Conservation (phyloP, 768 basidiomycete genomes). For the Lactarius akahatsu region DNA sequence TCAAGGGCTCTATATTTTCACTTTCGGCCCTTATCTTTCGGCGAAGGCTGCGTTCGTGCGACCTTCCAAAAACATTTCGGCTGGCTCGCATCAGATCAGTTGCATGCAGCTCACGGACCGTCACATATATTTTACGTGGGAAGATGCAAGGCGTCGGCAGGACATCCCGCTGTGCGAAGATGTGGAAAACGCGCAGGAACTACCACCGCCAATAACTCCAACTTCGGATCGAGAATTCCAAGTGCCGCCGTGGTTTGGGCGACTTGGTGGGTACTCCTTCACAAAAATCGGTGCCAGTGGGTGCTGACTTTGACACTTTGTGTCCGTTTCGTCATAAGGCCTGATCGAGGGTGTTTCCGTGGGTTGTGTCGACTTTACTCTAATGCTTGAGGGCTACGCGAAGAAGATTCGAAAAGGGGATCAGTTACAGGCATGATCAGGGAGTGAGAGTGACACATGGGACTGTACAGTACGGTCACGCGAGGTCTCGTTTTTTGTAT, state of each 20-base stretch:
- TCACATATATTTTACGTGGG: slow-evolving; percentile 28
- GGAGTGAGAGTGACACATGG: too few species aligned
- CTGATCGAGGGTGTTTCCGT: background rate
- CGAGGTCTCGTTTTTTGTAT: too few species aligned
- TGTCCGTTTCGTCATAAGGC: background rate
- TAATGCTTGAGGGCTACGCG: slow-evolving; percentile 16
- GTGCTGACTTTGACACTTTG: background rate
- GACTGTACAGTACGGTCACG: too few species aligned
- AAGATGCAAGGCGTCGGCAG: slow-evolving; percentile 1
- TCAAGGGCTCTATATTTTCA: slow-evolving; percentile 18
- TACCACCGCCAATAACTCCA: background rate
- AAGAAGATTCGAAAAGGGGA: background rate
- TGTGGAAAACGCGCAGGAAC: background rate
- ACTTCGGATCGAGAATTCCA: background rate
- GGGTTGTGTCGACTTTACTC: slow-evolving; percentile 26
- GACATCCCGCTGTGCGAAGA: slow-evolving; percentile 15
- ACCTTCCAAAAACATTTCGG: background rate
- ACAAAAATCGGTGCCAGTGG: background rate
- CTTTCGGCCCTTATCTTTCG: slow-evolving; percentile 2
- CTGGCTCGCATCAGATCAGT: background rate
- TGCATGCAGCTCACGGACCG: slow-evolving; percentile 29
- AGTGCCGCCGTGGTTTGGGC: background rate
- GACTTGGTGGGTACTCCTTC: background rate
- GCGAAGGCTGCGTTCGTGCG: slow-evolving; percentile 3
- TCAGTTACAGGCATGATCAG: too few species aligned